Evolutionary conservation across 164 flowering plant genomes (phyloP), one percentile per base, ranked within the genome.

Genomic region (Vitis amurensis): DNA sequence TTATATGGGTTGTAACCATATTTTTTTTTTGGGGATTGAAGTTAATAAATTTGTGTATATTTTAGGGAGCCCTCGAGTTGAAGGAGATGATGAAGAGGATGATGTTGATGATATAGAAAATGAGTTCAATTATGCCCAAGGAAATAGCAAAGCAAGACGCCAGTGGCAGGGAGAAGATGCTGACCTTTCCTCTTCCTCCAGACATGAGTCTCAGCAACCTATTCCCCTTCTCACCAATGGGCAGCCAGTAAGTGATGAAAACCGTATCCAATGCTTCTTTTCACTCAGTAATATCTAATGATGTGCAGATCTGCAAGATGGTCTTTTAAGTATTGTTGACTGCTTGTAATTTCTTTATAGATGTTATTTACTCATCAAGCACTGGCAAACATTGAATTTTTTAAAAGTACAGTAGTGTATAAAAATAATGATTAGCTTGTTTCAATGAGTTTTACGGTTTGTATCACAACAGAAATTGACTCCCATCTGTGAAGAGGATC

Each of bases 61-160:
- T 64, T 71, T 78, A 95, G 99, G 98, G 76, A 91, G 99, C 80
- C 91, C 94, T 68, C 86, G 97, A 70, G 98, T 95, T 53, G 91
- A 91, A 9, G 99, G 97, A 66, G 98, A 93, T 83, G 98, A 93
- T n/a, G 99, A 95, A 23, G 99, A 95, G 78, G 98, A 93, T 57
- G 98, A 86, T 76, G 78, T 85, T 75, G 99, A 95, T 86, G 99
- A 95, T 73, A 57, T 95, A 29, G 99, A 95, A 70, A 90, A 93
- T 79, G 98, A 95, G 79, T 93, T 95, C 66, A 82, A 84, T 68
- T 86, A 87, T 72, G 55, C 79, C 47, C 89, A 79, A 67, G 89
- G 87, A 59, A 82, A 78, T 69, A 82, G 73, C 71, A 87, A 87
- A 60, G 80, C 79, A 23, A 77, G 82, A 73, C 81, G 78, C 11